A percentile compares a stretch with the other conserved stretches of the same genome.
Conservation (phyloP, 2,329 filamentous ascomycete genomes). For the Aspergillus arachidicola region DNA sequence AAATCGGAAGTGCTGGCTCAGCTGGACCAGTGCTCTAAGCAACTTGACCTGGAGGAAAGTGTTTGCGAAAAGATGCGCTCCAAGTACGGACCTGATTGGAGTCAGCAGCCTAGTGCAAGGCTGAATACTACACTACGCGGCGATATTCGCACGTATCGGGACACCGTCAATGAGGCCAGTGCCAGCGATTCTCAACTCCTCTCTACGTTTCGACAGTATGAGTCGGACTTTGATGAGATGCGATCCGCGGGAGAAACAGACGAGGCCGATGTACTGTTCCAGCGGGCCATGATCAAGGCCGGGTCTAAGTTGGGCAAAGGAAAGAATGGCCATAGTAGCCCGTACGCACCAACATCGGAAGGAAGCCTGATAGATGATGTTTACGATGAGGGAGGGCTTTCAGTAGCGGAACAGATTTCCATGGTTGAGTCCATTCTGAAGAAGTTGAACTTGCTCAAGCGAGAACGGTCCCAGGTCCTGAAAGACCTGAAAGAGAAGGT, state of each 20-base stretch:
- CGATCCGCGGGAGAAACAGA: slow-evolving; percentile 81
- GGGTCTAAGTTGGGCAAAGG: slow-evolving; percentile 60
- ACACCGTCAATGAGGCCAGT: slow-evolving; percentile 85
- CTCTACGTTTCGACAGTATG: slow-evolving; percentile 80
- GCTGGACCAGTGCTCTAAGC: slow-evolving; percentile 79
- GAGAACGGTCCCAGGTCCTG: slow-evolving; percentile 85
- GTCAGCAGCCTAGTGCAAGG: slow-evolving; percentile 89
- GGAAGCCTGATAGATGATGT: slow-evolving; percentile 88
- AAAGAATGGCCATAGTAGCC: slow-evolving; percentile 65
- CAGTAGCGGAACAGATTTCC: slow-evolving; percentile 85
- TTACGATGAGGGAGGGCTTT: slow-evolving; percentile 77
- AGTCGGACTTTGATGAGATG: slow-evolving; percentile 94
- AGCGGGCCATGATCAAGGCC: slow-evolving; percentile 79
- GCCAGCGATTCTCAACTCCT: slow-evolving; percentile 84
- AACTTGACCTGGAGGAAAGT: slow-evolving; percentile 94
- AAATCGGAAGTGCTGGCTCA: slow-evolving; percentile 73
- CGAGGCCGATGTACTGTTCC: slow-evolving; percentile 86
- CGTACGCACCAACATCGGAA: slow-evolving; percentile 60
- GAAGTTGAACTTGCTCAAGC: slow-evolving; percentile 88
- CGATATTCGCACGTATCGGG: slow-evolving; percentile 84
- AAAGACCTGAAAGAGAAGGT: slow-evolving; percentile 99
- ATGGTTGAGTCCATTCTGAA: slow-evolving; percentile 87
- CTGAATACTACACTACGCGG: slow-evolving; percentile 84
- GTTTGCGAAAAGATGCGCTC: slow-evolving; percentile 99
- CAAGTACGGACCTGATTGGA: slow-evolving; percentile 95